Evolutionary conservation across 1,284 basidiomycete species (phyloP), one percentile per base, ranked within the genome.

Genomic region (Marasmius fiardii): DNA sequence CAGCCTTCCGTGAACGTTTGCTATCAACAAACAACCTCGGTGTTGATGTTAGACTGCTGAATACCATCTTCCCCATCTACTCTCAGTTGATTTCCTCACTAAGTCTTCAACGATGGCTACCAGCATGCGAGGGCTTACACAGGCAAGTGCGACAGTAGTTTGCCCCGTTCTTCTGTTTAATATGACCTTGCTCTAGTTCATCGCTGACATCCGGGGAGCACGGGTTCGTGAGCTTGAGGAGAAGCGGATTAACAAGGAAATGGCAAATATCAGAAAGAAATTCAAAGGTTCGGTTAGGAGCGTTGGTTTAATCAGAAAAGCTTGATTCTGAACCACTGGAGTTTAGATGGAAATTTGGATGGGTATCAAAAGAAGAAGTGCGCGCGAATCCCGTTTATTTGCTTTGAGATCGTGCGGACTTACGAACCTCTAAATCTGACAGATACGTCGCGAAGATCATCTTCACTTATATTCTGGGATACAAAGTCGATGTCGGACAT

Each of bases 291-390:
- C 24, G 44, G 49, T 56, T 55, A 56, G 69, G 63, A 28, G 51
- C 44, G 28, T 35, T 37, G 12, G 37, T 57, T n/a, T 8, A 7
- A 20, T 23, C 12, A n/a, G 20, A 14, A 14, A 11, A n/a, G 18
- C 1, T 10, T 14, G n/a, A 26, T 35, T 52, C 44, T 47, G 23
- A 12, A 44, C 43, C 26, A 45, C 49, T 37, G 24, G 54, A 34
- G 48, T 61, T 14, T 66, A 95, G 96, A 98, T 66, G 96, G 95
- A 18, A 95, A 95, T 68, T 75, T 99, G 63, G 95, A 98, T 66
- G 96, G 96, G 28, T 97, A 99, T 73, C 95, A 98, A 77, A 97
- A 96, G 82, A 98, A 98, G 77, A 98, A 98, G 88, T 97, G 77
- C 51, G 35, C 26, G 58, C 55, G 35, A 26, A 54, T 59, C 50